phyloP scores from a whole-genome alignment of 1,284 basidiomycete species.

The Cryptococcus amylolentus region DNA sequence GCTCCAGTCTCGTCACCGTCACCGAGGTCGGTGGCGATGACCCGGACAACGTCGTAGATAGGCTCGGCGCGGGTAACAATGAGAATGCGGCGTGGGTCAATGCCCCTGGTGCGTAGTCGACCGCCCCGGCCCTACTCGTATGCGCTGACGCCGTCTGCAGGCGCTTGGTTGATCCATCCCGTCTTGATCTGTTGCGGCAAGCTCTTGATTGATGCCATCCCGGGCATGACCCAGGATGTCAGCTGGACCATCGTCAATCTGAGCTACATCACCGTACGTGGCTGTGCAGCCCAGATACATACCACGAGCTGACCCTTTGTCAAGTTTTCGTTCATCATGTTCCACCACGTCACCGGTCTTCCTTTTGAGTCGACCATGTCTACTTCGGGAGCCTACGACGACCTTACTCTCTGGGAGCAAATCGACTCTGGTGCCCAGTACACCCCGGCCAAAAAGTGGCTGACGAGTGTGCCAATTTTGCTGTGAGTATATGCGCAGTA shows the following conservation, averaged over 20 bases:
- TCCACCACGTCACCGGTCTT: conserved; percentile 96
- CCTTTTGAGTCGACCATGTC: conserved; percentile 72
- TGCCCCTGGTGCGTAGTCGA: conserved; percentile 70
- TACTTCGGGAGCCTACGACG: conserved; percentile 90
- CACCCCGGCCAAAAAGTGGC: conserved; percentile 97
- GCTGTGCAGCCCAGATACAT: not conserved
- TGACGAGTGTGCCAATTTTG: conserved; percentile 83
- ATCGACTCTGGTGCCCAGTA: conserved; percentile 98
- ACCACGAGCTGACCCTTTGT: not conserved
- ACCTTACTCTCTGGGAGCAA: conserved; percentile 98
- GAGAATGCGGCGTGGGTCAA: conserved; percentile 99
- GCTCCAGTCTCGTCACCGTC: conserved; percentile 78
- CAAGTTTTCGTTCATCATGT: conserved; percentile 94
- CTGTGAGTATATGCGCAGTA: conserved; percentile 60
- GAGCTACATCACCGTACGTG: conserved; percentile 80
- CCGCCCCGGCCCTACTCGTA: not conserved
- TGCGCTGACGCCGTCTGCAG: conserved; percentile 51
- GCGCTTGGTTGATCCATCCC: conserved; percentile 96
- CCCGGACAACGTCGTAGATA: conserved; percentile 68
- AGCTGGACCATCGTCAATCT: conserved; percentile 96
- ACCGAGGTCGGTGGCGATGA: conserved; percentile 77
- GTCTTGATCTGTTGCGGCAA: conserved; percentile 88
- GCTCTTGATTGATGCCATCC: conserved; percentile 87
- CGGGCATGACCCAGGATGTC: conserved; percentile 87
- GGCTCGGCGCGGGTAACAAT: conserved; percentile 78